These are phyloP conservation scores for Xylariaceae sp. DNA, from an alignment of 2,329 filamentous ascomycete genomes.

Conservation along the genomic window DNA sequence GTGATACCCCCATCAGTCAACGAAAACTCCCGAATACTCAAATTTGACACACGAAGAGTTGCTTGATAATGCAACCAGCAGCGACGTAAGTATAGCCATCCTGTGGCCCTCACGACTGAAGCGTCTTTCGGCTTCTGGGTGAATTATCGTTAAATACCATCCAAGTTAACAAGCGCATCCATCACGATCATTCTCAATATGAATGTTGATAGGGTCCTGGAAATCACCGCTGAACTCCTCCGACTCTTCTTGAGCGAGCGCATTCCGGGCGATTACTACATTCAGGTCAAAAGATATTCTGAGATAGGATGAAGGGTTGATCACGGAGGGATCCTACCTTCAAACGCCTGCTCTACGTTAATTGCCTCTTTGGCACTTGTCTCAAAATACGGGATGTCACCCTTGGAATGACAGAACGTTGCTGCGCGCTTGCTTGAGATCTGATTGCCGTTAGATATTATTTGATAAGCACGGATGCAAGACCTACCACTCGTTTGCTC, in stretches of 20 bases:
- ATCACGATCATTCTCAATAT: conserved; percentile 88
- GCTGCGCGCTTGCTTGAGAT: conserved; percentile 94
- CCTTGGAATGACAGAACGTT: conserved; percentile 97
- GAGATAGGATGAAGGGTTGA: too few species aligned
- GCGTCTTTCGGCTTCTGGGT: too few species aligned
- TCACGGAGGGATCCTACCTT: conserved; percentile 54
- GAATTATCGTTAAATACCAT: too few species aligned
- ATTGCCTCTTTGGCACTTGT: conserved; percentile 98
- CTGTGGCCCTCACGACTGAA: too few species aligned
- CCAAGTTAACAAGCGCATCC: conserved; percentile 88
- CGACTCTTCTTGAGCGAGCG: conserved; percentile 92
- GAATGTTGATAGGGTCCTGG: conserved; percentile 96
- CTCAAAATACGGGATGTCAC: conserved; percentile 97
- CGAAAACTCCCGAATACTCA: too few species aligned
- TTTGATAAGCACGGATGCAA: conserved; percentile 10
- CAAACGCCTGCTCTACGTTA: conserved; percentile 83
- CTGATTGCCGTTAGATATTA: conserved; percentile 35
- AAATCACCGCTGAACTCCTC: conserved; percentile 98
- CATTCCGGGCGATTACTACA: conserved; percentile 90
- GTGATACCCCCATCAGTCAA: too few species aligned
- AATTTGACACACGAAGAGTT: too few species aligned
- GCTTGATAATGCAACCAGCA: too few species aligned
- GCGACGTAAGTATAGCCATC: too few species aligned
- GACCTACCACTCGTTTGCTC: conserved; percentile 80
- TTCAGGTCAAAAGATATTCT: background rate